These are phyloP conservation scores for Ettlia oleoabundans DNA, from an alignment of 139 green algal species.

Conservation along the genomic window DNA sequence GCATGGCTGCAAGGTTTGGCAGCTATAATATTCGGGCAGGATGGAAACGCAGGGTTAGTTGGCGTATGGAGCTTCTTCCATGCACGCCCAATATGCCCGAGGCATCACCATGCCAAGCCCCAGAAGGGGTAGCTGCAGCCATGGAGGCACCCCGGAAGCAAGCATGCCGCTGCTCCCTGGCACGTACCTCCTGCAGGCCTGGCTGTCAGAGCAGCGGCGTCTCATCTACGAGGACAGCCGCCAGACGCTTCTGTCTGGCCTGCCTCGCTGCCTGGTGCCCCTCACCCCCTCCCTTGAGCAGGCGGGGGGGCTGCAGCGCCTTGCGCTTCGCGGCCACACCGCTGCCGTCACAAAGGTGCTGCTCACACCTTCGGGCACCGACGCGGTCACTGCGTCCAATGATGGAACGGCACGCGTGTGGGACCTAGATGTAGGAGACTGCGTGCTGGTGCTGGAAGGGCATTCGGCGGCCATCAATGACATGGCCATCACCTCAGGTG, in stretches of 20 bases:
- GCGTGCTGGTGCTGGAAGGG: conserved; percentile 72
- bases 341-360: conserved; percentile 59
- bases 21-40: no score
- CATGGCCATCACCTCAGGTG: conserved; percentile 42
- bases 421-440: conserved; percentile 87
- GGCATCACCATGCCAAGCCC: no score
- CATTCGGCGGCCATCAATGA: conserved; percentile 44
- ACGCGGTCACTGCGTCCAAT: conserved; percentile 72
- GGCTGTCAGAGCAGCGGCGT: conserved; percentile 34
- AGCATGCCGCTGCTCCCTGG: background rate
- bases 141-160: no score
- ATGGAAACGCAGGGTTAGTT: no score
- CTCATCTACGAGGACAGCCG: background rate
- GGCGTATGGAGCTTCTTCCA: no score
- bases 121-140: no score
- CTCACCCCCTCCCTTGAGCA: conserved; percentile 76
- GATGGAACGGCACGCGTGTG: conserved; percentile 81
- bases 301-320: conserved; percentile 80
- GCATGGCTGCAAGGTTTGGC: no score
- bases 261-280: conserved; percentile 58
- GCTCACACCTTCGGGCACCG: conserved; percentile 74
- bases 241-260: background rate
- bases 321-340: conserved; percentile 80
- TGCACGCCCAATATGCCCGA: no score
- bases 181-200: background rate